Evolutionary conservation across 257 asterid genomes (phyloP).

Genomic region (Catharanthus roseus): DNA sequence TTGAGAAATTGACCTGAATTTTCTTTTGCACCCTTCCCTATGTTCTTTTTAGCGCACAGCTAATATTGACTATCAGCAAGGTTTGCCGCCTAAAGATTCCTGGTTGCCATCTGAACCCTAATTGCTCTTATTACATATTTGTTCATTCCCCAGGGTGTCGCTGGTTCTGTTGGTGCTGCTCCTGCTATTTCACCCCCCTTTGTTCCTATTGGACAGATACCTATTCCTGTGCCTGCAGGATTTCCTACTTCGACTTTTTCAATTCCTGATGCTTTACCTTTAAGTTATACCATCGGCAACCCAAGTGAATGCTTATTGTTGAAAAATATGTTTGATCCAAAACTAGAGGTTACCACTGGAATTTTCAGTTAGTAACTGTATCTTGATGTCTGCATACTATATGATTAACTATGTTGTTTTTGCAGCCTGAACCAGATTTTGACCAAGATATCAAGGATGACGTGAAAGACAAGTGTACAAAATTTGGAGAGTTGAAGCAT

Average conservation of each 20-base stretch:
- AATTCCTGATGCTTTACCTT: constrained; percentile 32
- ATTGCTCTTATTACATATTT: constrained; percentile 12
- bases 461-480: constrained; percentile 55
- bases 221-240: constrained; percentile 37
- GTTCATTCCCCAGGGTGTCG: constrained; percentile 17
- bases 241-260: constrained; percentile 34
- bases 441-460: constrained; percentile 73
- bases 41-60: neutral
- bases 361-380: neutral
- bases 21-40: neutral
- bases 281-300: constrained; percentile 40
- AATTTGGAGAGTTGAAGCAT: constrained; percentile 52
- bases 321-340: constrained; percentile 71
- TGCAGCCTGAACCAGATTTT: constrained; percentile 63
- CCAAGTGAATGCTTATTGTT: constrained; percentile 73
- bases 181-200: constrained; percentile 1
- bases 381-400: constrained; percentile 8
- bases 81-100: constrained; percentile 26
- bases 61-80: constrained; percentile 35
- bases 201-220: constrained; percentile 28
- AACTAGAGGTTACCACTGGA: constrained; percentile 40
- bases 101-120: neutral
- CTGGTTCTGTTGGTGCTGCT: constrained; percentile 38
- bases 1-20: neutral
- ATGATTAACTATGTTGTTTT: constrained; percentile 6